Evolutionary conservation across 1,139 yeast genomes (phyloP).

Genomic region (Meyerozyma smithsonii): DNA sequence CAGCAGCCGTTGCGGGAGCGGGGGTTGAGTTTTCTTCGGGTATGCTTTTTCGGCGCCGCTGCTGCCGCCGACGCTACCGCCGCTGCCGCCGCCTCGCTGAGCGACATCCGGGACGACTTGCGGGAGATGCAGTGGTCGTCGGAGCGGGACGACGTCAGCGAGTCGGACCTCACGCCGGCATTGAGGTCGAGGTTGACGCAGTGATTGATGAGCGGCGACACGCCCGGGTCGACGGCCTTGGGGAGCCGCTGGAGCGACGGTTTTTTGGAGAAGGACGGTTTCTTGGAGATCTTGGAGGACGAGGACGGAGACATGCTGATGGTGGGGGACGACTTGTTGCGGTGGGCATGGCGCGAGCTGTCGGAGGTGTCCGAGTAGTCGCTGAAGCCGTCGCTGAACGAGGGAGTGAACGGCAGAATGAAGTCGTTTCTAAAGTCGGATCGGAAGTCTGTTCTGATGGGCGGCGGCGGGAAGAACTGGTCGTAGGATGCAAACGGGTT

Average conservation of each 20-base stretch:
- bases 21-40: conserved; percentile 39
- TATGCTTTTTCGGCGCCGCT: conserved; percentile 27
- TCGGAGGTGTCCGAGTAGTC: conserved; percentile 2
- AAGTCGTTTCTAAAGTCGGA: no score
- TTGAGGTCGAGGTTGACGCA: background rate
- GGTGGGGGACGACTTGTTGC: conserved; percentile 1
- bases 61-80: conserved; percentile 5
- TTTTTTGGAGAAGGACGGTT: background rate
- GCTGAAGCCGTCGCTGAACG: conserved; percentile 2
- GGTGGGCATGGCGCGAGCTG: background rate
- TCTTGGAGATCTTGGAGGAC: background rate
- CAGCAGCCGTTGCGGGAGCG: conserved; percentile 46
- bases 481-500: background rate
- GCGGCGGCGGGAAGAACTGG: conserved; percentile 1
- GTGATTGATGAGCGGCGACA: background rate
- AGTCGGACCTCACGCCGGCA: background rate
- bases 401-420: background rate
- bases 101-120: background rate
- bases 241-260: background rate
- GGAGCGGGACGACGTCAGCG: background rate
- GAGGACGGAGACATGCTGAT: background rate
- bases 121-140: background rate
- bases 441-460: conserved; percentile 2
- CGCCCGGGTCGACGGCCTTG: background rate
- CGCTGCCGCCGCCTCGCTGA: conserved; percentile 1